Base-by-base conservation (phyloP, 148 eudicot species). In the Cornus suecica region DNA sequence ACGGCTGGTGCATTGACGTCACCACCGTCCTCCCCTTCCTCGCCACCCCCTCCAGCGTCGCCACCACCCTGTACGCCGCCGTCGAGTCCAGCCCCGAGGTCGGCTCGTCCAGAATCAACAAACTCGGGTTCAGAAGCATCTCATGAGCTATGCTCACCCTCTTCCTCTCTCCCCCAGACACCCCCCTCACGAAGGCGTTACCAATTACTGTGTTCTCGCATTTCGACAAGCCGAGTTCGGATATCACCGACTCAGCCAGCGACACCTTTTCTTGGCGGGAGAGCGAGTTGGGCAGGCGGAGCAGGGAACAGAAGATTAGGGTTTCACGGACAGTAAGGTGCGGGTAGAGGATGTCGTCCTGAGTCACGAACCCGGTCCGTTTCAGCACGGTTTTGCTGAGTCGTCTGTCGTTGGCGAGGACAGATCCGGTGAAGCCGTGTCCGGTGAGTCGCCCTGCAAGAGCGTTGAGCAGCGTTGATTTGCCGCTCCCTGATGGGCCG, bases 401-500 rank as follows among this genome's bases (percentile, higher is more conserved):
- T 52, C 88, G 88, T 3, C 81, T 79, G 75, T 78, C 87, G 77
- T 93, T 95, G 32, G 79, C 80, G 8, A 84, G 90, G 48, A 93
- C 79, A 5, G 94, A 65, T 41, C 97, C 98, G 32, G 88, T 90
- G 31, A 93, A 80, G 34, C 80, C 25, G 51, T 73, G 84, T 0
- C 41, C 86, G 20, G 74, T 85, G 28, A 88, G 81, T 20, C 98
- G 75, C 1, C 98, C 97, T 1, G 94, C 87, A 0, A 93, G 80
- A 1, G 92, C 89, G 58, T 88, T 95, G 2, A 95, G 84, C 1
- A 95, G 84, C 27, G 98, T 95, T 31, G 99, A 91, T 80, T 95
- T 95, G 0, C 98, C 99, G 64, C 99, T 91, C 8, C 99, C 99
- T 0, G 99, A 95, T 51, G 99, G 99, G 22, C 99, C 99, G 0